Conservation (phyloP, 1,284 basidiomycete genomes). For the Athelia psychrophila region DNA sequence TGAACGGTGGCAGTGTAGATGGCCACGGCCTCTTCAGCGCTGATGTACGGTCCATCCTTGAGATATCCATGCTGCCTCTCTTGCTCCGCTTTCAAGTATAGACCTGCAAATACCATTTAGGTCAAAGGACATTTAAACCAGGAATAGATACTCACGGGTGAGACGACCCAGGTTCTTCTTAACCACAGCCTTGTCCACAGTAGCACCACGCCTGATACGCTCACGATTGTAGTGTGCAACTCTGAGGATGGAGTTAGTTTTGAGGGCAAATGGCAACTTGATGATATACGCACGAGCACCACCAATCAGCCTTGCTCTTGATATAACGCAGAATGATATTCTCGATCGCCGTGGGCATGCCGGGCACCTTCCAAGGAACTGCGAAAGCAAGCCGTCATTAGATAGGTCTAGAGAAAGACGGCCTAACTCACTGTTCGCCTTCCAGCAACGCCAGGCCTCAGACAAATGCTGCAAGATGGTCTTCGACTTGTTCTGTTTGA, state of each 20-base stretch:
- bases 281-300: slow-evolving; percentile 76
- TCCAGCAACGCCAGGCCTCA: slow-evolving; percentile 99
- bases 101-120: slow-evolving; percentile 36
- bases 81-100: slow-evolving; percentile 97
- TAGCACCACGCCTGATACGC: slow-evolving; percentile 93
- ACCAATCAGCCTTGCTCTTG: slow-evolving; percentile 99
- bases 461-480: slow-evolving; percentile 97
- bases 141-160: slow-evolving; percentile 53
- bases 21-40: slow-evolving; percentile 94
- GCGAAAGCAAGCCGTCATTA: slow-evolving; percentile 4
- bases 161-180: slow-evolving; percentile 94
- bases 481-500: slow-evolving; percentile 99
- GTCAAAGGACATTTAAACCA: neutral
- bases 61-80: slow-evolving; percentile 96
- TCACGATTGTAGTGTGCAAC: slow-evolving; percentile 95
- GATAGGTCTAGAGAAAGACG: slow-evolving; percentile 2
- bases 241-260: slow-evolving; percentile 26
- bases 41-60: slow-evolving; percentile 97
- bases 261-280: neutral
- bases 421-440: slow-evolving; percentile 81
- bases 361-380: slow-evolving; percentile 95
- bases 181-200: slow-evolving; percentile 98
- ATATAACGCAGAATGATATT: slow-evolving; percentile 99
- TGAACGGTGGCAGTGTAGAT: slow-evolving; percentile 97
- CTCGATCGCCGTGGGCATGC: slow-evolving; percentile 98